phyloP scores from a whole-genome alignment of 768 basidiomycete species.

The Naganishia randhawae region DNA sequence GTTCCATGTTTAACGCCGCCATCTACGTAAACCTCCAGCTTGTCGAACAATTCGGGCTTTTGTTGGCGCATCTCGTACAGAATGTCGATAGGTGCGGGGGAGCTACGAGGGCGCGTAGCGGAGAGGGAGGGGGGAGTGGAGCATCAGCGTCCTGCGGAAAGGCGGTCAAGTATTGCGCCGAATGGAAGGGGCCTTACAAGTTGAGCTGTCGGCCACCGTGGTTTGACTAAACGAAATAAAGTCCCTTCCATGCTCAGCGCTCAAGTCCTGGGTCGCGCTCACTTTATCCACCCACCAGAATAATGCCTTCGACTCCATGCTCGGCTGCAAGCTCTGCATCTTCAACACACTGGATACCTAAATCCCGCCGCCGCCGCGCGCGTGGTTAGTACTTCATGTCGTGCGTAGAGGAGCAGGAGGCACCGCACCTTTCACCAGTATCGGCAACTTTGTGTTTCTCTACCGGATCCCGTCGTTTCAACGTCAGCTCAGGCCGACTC shows the following conservation, averaged over 20 bases:
- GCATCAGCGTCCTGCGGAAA: not conserved
- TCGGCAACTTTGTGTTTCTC: conserved; percentile 54
- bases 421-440: conserved; percentile 53
- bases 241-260: too few relatives aligned
- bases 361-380: too few relatives aligned
- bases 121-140: conserved; percentile 11
- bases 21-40: conserved; percentile 71
- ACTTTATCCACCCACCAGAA: conserved; percentile 60
- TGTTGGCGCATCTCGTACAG: conserved; percentile 70
- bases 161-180: not conserved
- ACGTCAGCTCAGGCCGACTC: too few relatives aligned
- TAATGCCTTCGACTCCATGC: conserved; percentile 81
- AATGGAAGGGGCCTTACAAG: conserved; percentile 47
- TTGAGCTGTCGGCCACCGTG: conserved; percentile 67
- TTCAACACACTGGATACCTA: conserved; percentile 54
- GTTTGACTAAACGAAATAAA: conserved; percentile 60
- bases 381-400: not conserved
- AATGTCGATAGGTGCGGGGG: conserved; percentile 55
- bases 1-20: conserved; percentile 78
- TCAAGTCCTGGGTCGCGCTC: too few relatives aligned
- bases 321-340: conserved; percentile 82
- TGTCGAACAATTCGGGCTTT: conserved; percentile 61
- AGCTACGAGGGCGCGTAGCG: conserved; percentile 33
- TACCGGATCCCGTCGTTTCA: conserved; percentile 50
- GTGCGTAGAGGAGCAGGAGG: not conserved